phyloP scores from a whole-genome alignment of 306 rosid genomes.

The Medicago lupulina region DNA sequence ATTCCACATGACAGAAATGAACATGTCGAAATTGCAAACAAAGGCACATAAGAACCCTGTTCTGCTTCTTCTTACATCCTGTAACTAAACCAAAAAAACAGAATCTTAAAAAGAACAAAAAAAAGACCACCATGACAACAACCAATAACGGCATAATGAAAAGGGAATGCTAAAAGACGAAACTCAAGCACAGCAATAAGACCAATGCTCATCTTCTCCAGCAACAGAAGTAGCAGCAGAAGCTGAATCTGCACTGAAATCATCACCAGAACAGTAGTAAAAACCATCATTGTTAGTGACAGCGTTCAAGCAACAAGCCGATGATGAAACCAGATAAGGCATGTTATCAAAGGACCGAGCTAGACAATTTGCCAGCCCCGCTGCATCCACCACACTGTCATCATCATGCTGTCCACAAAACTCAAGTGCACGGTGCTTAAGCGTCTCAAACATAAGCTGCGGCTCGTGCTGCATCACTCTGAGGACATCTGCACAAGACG shows the following conservation, averaged over 20 bases:
- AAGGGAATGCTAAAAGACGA: slow-evolving; percentile 19
- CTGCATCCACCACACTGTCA: slow-evolving; percentile 45
- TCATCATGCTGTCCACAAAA: slow-evolving; percentile 35
- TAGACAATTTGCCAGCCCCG: slow-evolving; percentile 56
- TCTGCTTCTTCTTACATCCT: slow-evolving; percentile 47
- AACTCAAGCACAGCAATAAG: slow-evolving; percentile 72
- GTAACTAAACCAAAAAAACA: slow-evolving; percentile 31
- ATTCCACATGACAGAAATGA: slow-evolving; percentile 41
- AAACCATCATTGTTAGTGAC: slow-evolving; percentile 56
- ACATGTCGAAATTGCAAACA: slow-evolving; percentile 52
- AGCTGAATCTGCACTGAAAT: slow-evolving; percentile 49
- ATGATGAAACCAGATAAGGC: slow-evolving; percentile 67
- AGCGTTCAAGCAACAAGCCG: slow-evolving; percentile 66
- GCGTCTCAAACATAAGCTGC: slow-evolving; percentile 94
- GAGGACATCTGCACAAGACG: slow-evolving; percentile 84
- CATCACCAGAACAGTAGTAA: slow-evolving; percentile 63
- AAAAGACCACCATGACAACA: slow-evolving; percentile 43
- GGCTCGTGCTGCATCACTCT: slow-evolving; percentile 99
- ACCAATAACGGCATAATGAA: slow-evolving; percentile 32
- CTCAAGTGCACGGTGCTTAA: slow-evolving; percentile 74
- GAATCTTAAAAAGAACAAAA: background rate
- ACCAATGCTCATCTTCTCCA: slow-evolving; percentile 78
- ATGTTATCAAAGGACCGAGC: slow-evolving; percentile 72
- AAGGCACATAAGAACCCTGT: slow-evolving; percentile 12
- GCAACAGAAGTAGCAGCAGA: slow-evolving; percentile 53